phyloP scores from a whole-genome alignment of 1,284 basidiomycete genomes.

The Marasmius fiardii region DNA sequence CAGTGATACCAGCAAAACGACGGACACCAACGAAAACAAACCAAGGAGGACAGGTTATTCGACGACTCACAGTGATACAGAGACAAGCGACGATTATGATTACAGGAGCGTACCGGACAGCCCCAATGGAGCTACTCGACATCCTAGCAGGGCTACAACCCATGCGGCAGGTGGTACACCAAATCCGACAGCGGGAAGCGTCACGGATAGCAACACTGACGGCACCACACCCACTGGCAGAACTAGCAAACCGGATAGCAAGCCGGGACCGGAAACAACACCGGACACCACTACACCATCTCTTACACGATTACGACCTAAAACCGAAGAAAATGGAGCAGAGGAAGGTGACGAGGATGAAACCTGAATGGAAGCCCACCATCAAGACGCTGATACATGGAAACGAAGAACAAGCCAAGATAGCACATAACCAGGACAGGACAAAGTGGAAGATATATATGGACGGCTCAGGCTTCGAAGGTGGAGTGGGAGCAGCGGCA shows the following conservation, averaged over 20 bases:
- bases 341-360: not conserved
- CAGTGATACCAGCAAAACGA: too few species aligned
- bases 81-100: constrained; percentile 25
- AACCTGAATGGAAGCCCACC: not conserved
- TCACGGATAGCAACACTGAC: constrained; percentile 30
- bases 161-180: constrained; percentile 22
- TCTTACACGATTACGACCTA: constrained; percentile 3
- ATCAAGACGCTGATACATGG: not conserved
- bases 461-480: constrained; percentile 26
- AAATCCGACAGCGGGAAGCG: constrained; percentile 22
- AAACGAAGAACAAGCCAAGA: constrained; percentile 14
- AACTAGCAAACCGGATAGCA: constrained; percentile 5
- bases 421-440: constrained; percentile 13
- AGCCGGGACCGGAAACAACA: constrained; percentile 8
- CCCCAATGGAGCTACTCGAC: constrained; percentile 23
- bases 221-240: constrained; percentile 25
- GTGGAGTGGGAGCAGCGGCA: constrained; percentile 25
- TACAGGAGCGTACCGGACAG: constrained; percentile 30
- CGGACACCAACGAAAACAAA: too few species aligned
- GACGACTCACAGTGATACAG: constrained; percentile 26
- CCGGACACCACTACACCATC: constrained; percentile 9
- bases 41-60: constrained; percentile 3
- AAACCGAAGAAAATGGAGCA: not conserved
- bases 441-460: constrained; percentile 23
- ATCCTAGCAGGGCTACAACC: constrained; percentile 30